Base-by-base conservation (phyloP, 495 filamentous ascomycete genomes). In the Parachaetomium inaequale region DNA sequence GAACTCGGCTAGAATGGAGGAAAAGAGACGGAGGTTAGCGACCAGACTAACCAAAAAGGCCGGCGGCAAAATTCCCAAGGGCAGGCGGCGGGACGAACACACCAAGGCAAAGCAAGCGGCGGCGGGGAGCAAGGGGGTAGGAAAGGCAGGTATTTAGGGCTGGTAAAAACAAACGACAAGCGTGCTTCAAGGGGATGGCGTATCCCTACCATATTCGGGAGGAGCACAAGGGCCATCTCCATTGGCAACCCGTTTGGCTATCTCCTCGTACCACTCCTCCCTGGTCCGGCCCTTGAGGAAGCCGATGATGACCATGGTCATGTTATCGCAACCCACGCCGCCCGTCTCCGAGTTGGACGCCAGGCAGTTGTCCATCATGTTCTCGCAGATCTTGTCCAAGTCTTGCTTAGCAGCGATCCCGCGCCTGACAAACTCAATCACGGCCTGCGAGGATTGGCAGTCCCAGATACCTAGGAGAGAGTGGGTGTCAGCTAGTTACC, bases 291-390 rank as follows among this genome's bases (percentile, higher is more conserved):
- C 94, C 65, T 87, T 84, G 58, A 98, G 85, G 69, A 98, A 85
- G 64, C 88, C 94, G 72, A 98, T 81, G 66, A 98, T 79, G 68
- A 87, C 82, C 89, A 98, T 96, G 65, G 94, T 98, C 94, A 98
- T 98, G 80, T 98, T 98, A 77, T 98, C 94, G 77, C 94, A 98
- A 63, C 94, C 94, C 52, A 98, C 94, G 47, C 94, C 94, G 34
- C 94, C 94, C 45, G 94, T 98, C 76, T 98, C 95, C 68, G 92
- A 94, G 81, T 94, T 97, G 55, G 92, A 92, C 31, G 94, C 90
- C 58, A 98, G 83, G 73, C 94, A 98, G 77, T 98, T 98, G 79
- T 98, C 93, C 94, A 98, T 98, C 92, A 98, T 95, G 79, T 98
- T 98, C 80, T 98, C 94, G 76, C 92, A 96, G 69, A 98, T 97